Evolutionary conservation across 495 filamentous ascomycete species (phyloP), one percentile per base, ranked within the genome.

Genomic region (Pyronema domesticum): DNA sequence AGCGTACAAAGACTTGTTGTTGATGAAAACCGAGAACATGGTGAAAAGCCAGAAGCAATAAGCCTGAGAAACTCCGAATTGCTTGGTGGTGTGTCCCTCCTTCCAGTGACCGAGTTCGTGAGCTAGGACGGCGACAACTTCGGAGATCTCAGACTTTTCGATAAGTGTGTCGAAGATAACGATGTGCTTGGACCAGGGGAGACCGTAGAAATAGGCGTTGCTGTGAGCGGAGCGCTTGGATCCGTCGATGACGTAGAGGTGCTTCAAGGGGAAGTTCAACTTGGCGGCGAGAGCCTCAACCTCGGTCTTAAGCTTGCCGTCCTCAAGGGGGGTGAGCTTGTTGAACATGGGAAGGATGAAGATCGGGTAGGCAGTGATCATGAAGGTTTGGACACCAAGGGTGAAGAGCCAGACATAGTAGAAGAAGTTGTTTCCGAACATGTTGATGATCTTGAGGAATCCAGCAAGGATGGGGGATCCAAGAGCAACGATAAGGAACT

Each of bases 101-200:
- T 79, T 93, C 91, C 91, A 98, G 70, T 98, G 91, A 46, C 91
- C 91, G 46, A 98, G 78, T 69, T 98, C 91, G 64, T 98, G 91
- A 39, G 85, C 86, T 34, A 98, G 74, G 37, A 98, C 88, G 51
- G 91, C 89, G 17, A 94, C 87, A 42, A 98, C 89, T 68, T 98
- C 91, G 61, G 88, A 76, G 1, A 81, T 78, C 59, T 86, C 79
- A 67, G 81, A 89, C 74, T 96, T 93, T 68, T 95, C 89, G 51
- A 98, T 88, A 58, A 98, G 69, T 9, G 91, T 98, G 65, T 98
- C 91, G 62, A 93, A 98, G 65, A 98, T 93, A 60, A 98, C 91
- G 70, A 98, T 98, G 72, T 95, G 91, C 77, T 98, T 98, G 77
- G 94, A 95, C 89, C 91, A 96, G 6, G 91, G 91, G 53, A 98